Evolutionary conservation across 1,284 basidiomycete species (phyloP), one percentile per base, ranked within the genome.

Genomic region (Ganoderma sp.): DNA sequence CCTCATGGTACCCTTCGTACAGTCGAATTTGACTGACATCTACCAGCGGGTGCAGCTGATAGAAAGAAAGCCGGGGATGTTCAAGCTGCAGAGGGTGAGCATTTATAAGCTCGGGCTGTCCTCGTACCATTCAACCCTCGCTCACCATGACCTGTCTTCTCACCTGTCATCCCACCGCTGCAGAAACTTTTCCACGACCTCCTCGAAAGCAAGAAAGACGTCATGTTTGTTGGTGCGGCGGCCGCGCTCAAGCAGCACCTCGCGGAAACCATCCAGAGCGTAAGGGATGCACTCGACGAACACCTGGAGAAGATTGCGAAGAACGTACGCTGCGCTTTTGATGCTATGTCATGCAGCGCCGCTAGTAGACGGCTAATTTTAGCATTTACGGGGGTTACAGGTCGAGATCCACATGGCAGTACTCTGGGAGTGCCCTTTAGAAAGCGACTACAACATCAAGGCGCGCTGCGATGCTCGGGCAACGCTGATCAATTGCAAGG

Each of bases 361-460:
- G 50, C 3, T 28, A 28, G 19, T 57, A 32, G 34, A 56, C 10
- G 54, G 6, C 25, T 56, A 17, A 25, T 34, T 5, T 54, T 12
- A 25, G 15, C 2, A 14, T 17, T 32, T 12, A 15, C 28, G 10
- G 22, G 50, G 50, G 17, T 7, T 37, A 17, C n/a, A 63, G 39
- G 37, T 67, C 45, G 62, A 67, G 41, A 39, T 43, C 22, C 32
- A 54, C 5, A 54, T 67, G 42, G 28, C 61, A 8, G 22, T 60
- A 22, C 66, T 64, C 10, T 67, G 66, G 66, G 66, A 67, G 28
- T 42, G 61, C 22, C 57, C 57, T 7, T 8, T 52, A 6, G 56
- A 50, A 15, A 57, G 56, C 62, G 66, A 67, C 10, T 62, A 67
- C 56, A 25, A 63, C 61, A 34, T 54, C 61, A 63, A 59, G 43